Evolutionary conservation across 305 asterid genomes (phyloP), one percentile per base, ranked within the genome.

Genomic region (Caryopteris hybrid): DNA sequence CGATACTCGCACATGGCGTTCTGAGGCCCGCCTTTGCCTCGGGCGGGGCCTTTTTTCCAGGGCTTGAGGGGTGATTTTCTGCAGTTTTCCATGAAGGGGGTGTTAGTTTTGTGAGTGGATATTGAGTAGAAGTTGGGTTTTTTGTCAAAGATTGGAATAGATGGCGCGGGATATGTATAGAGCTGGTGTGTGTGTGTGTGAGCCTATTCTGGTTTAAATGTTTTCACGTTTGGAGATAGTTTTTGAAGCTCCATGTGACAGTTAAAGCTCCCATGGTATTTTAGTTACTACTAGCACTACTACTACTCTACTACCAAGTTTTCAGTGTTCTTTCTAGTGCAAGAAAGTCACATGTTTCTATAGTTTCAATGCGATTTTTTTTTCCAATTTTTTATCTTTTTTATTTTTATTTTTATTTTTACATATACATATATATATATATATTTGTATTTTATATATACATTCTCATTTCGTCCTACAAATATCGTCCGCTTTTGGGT

Each of bases 11-110:
- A 94, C 59, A 64, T 81, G 9, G 98, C 87, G 6, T 94, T 94
- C 76, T 91, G 97, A 4, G 99, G 99, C 2, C 98, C 98, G 2
- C 99, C 99, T 74, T 91, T 91, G 25, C 99, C 98, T 73, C 98
- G 69, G 2, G 99, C 95, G 0, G 99, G 98, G 7, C 99, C 99
- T 56, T 94, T 94, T 81, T 91, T 94, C 99, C 99, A 94, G 61
- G 99, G 99, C 82, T 94, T 94, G 51, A 94, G 79, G 23, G 95
- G 91, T 21, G 88, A 80, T 69, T 85, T 94, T 55, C 82, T 83
- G 67, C 76, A 75, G 59, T 68, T 82, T 31, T 94, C 99, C 99
- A 94, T 94, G 69, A 21, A 58, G 1, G 43, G 6, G 13, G 0
- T 22, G 17, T 11, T 12, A 1, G 29, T 9, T 2, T 5, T 8